Base-by-base conservation (phyloP, 495 filamentous ascomycete genomes). In the Trichoderma gamsii region DNA sequence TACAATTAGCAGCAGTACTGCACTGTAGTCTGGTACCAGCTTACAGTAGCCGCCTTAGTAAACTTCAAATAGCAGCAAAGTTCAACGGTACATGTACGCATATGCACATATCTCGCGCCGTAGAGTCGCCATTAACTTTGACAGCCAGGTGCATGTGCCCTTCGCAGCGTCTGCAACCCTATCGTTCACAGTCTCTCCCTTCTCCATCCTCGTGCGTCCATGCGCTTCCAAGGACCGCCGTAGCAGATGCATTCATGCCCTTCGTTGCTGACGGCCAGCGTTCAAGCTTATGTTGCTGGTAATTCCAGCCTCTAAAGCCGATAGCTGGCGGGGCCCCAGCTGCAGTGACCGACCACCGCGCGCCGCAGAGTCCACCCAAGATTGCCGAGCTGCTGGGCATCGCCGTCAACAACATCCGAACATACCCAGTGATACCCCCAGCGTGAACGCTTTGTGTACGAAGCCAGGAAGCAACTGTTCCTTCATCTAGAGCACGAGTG, bases 361-460 rank as follows among this genome's bases (percentile, higher is more conserved):
- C 44, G 44, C 44, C 44, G 44, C 35, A 38, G 44, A 49, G 44
- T 59, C 56, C 56, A 32, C 56, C 21, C 51, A 27, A 61, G 25
- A 61, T 61, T 61, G 29, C 56, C 56, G 56, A 61, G 25, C 44
- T 49, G 13, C 44, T 49, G 44, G 44, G 44, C 56, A 61, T 61
- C 56, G 25, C 23, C 56, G 13, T 61, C 25, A 61, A 29, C 56
- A 61, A 29, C 56, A 32, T 29, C 56, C 12, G 16, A 32, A 61
- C 56, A 61, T 29, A 18, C 9, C 8, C 29, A 32, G 23, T 15
- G 23, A 29, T 61, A 25, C 27, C 13, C 52, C 25, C 56, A 32
- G 7, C 56, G 23, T 13, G 15, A 18, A 61, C 27, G 56, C 56
- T 7, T 61, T 32, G 15, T 4, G 12, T 7, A 61, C 11, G 12